These are phyloP conservation scores for Quercus rubra DNA, from an alignment of 306 rosid species.

Conservation along the genomic window DNA sequence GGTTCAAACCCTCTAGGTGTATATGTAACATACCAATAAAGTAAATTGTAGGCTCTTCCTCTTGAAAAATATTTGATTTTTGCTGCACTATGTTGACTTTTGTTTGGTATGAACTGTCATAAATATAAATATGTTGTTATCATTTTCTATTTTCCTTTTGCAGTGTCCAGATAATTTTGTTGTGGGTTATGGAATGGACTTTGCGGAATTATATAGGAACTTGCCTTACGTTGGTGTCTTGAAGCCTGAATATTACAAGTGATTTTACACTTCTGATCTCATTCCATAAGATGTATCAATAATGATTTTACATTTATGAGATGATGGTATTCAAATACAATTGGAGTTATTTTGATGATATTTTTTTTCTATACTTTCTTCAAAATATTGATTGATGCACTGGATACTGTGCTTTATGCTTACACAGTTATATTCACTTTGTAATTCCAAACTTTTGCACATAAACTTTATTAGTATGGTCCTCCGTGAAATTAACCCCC, in stretches of 20 bases:
- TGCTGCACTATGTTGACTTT: background rate
- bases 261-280: constrained; percentile 3
- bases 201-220: constrained; percentile 72
- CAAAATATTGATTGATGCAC: background rate
- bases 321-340: background rate
- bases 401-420: background rate
- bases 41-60: background rate
- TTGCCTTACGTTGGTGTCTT: constrained; percentile 83
- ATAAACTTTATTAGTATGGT: too few species aligned
- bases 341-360: background rate
- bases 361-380: background rate
- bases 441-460: background rate
- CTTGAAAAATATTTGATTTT: background rate
- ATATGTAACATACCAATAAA: too few species aligned
- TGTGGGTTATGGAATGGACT: constrained; percentile 95
- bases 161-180: constrained; percentile 91
- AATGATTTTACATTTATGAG: background rate
- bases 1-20: too few species aligned
- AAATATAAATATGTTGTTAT: background rate
- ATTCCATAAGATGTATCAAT: background rate
- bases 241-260: constrained; percentile 69
- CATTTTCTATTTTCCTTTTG: constrained; percentile 10
- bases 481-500: too few species aligned
- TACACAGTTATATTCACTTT: background rate
- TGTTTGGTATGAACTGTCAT: background rate